Evolutionary conservation across 2,329 filamentous ascomycete species (phyloP).

Genomic region (Raffaelea albimanens): DNA sequence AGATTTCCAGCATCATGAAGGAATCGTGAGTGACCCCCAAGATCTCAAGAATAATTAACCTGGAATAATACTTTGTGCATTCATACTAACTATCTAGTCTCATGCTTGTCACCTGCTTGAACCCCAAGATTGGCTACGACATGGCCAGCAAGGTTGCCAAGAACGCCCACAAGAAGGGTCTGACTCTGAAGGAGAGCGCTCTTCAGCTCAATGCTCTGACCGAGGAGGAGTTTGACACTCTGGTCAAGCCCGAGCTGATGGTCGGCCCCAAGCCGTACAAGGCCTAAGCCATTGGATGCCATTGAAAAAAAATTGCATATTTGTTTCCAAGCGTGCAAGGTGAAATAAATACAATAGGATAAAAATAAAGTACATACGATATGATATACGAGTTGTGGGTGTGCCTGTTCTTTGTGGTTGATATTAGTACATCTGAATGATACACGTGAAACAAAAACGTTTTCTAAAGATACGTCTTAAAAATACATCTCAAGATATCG

Average conservation of each 20-base stretch:
- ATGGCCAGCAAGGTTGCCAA: constrained; percentile 96
- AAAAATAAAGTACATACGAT: too few relatives aligned
- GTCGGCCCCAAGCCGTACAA: constrained; percentile 65
- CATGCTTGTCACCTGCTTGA: constrained; percentile 97
- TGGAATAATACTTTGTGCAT: not conserved
- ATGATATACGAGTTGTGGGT: too few relatives aligned
- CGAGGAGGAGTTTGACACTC: constrained; percentile 78
- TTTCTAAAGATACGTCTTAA: too few relatives aligned
- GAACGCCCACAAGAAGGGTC: constrained; percentile 97
- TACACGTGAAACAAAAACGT: too few relatives aligned
- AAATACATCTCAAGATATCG: too few relatives aligned
- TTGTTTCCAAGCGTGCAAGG: too few relatives aligned
- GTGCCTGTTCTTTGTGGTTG: too few relatives aligned
- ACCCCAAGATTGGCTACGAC: constrained; percentile 95
- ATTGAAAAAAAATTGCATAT: too few relatives aligned
- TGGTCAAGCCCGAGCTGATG: constrained; percentile 94
- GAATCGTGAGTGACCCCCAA: constrained; percentile 60
- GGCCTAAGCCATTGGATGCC: constrained; percentile 20
- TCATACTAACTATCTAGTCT: constrained; percentile 44
- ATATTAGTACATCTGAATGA: too few relatives aligned
- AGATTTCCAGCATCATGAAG: constrained; percentile 82
- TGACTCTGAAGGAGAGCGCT: constrained; percentile 87
- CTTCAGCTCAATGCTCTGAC: constrained; percentile 87
- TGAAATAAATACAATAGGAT: too few relatives aligned
- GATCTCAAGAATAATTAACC: not conserved